A percentile compares a stretch with the other conserved stretches of the same genome.
Conservation (phyloP, 768 basidiomycete genomes). For the Suillus subalutaceus region DNA sequence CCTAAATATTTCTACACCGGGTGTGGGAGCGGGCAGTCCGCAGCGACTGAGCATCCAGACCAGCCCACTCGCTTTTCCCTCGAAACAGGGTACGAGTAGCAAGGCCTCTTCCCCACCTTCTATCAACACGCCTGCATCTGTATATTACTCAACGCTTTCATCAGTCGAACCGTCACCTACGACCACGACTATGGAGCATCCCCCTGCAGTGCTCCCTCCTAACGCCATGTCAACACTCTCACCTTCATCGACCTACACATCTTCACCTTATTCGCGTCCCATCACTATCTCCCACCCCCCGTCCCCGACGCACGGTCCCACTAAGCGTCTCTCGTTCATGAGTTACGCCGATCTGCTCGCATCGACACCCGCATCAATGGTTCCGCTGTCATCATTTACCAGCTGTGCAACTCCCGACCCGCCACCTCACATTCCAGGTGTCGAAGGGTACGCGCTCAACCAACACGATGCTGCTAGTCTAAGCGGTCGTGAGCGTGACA, state of each 20-base stretch:
- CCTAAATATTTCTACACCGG: slow-evolving; percentile 26
- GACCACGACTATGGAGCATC: slow-evolving; percentile 38
- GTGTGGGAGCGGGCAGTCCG: slow-evolving; percentile 30
- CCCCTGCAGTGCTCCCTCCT: slow-evolving; percentile 25
- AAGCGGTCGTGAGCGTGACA: slow-evolving; percentile 38
- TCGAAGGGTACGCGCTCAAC: slow-evolving; percentile 45
- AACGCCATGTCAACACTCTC: slow-evolving; percentile 19
- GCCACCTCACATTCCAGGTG: slow-evolving; percentile 74
- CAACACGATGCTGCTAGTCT: slow-evolving; percentile 32
- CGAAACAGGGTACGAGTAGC: slow-evolving; percentile 16
- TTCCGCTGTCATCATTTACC: slow-evolving; percentile 75
- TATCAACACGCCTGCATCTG: slow-evolving; percentile 50
- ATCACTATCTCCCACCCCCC: slow-evolving; percentile 39
- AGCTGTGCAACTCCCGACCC: slow-evolving; percentile 60
- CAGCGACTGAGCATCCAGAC: slow-evolving; percentile 29
- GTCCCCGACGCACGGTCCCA: slow-evolving; percentile 48
- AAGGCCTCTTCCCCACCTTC: slow-evolving; percentile 27
- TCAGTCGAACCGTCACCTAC: slow-evolving; percentile 42
- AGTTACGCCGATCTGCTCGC: slow-evolving; percentile 85
- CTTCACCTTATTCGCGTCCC: slow-evolving; percentile 28
- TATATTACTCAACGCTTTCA: slow-evolving; percentile 47
- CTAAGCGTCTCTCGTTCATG: slow-evolving; percentile 85
- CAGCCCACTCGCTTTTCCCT: slow-evolving; percentile 18
- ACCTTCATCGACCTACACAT: slow-evolving; percentile 29
- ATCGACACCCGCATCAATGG: slow-evolving; percentile 71